Evolutionary conservation across 345 rosid genomes (phyloP).

Genomic region (Linum tenue): DNA sequence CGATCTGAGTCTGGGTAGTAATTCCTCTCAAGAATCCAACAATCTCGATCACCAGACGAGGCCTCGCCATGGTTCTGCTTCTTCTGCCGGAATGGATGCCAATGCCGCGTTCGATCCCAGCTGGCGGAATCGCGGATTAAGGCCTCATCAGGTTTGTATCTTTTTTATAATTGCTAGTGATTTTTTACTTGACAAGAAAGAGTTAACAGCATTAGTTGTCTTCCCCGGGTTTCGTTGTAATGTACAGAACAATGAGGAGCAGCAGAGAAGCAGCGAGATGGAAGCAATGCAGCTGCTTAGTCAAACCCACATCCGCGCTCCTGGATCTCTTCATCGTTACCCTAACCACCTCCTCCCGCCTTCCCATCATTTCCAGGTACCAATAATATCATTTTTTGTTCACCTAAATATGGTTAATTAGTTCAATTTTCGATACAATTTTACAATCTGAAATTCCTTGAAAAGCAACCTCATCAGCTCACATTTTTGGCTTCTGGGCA

Average conservation of each 20-base stretch:
- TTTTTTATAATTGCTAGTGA: no score
- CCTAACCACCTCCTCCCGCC: constrained; percentile 24
- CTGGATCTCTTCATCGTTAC: constrained; percentile 12
- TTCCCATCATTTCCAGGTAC: constrained; percentile 35
- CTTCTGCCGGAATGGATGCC: constrained; percentile 16
- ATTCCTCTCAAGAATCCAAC: constrained; percentile 28
- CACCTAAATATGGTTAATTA: no score
- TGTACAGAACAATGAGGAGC: constrained; percentile 14
- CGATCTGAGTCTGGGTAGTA: constrained; percentile 75
- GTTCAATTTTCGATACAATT: no score
- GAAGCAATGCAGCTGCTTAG: constrained; percentile 48
- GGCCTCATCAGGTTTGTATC: constrained; percentile 31
- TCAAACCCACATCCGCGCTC: constrained; percentile 45
- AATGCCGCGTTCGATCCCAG: constrained; percentile 17
- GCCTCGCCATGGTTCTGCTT: constrained; percentile 16
- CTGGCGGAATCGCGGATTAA: constrained; percentile 31
- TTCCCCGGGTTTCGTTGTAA: no score
- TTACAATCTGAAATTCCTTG: no score
- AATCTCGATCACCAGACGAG: constrained; percentile 17
- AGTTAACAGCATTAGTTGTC: no score
- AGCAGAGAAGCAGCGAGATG: constrained; percentile 30
- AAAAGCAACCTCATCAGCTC: no score
- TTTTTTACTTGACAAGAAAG: no score
- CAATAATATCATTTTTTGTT: background rate
- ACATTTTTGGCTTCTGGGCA: no score